These are phyloP conservation scores for Thalassiosira exigua DNA, from an alignment of 352 stramenopile species.

Conservation along the genomic window DNA sequence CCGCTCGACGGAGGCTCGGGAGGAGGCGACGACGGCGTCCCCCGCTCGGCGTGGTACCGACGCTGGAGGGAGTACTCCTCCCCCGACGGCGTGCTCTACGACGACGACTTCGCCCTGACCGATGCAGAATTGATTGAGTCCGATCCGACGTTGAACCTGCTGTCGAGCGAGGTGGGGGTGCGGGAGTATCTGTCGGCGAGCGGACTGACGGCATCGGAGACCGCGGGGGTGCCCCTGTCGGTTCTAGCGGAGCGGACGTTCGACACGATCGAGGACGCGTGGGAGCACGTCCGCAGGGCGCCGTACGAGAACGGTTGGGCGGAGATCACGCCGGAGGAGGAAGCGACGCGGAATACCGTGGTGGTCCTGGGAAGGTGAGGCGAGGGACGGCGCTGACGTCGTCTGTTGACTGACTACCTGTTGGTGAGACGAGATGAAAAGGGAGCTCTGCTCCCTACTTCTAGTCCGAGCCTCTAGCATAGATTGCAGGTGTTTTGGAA, in stretches of 20 bases:
- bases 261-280: constrained; percentile 39
- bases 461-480: too few species aligned
- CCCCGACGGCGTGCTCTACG: neutral
- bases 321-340: constrained; percentile 33
- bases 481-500: too few species aligned
- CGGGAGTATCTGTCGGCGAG: constrained; percentile 19
- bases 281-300: constrained; percentile 28
- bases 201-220: neutral
- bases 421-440: too few species aligned
- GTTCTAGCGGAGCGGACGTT: constrained; percentile 22
- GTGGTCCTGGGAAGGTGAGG: constrained; percentile 61
- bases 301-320: constrained; percentile 39
- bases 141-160: constrained; percentile 32
- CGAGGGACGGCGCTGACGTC: too few species aligned
- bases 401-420: too few species aligned
- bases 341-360: constrained; percentile 53
- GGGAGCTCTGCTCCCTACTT: too few species aligned
- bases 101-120: constrained; percentile 35
- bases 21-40: neutral
- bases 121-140: constrained; percentile 21
- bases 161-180: constrained; percentile 31
- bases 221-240: constrained; percentile 18
- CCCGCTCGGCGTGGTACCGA: constrained; percentile 8
- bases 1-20: too few species aligned
- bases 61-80: constrained; percentile 7